Percentiles rank a stretch among this genome's conserved stretches.
These are phyloP conservation scores for Eucalyptus grandis DNA, from an alignment of 345 rosid species.

Conservation along the genomic window DNA sequence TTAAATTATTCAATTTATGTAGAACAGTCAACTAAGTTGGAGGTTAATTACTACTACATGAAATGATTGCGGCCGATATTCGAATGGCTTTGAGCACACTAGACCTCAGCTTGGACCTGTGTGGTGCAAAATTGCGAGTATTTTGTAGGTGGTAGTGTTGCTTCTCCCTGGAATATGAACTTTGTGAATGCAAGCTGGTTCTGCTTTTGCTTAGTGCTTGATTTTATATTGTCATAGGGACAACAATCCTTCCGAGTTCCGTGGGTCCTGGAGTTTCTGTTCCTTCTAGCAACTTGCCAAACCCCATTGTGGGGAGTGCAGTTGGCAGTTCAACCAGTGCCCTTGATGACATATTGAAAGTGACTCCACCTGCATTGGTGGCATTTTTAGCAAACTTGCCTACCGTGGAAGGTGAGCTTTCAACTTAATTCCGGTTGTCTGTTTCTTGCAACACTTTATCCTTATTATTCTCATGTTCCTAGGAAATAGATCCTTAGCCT, in stretches of 20 bases:
- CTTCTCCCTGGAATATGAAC: neutral
- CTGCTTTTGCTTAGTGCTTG: neutral
- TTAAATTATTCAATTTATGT: neutral
- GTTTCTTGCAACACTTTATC: neutral
- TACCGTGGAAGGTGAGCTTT: constrained; percentile 45
- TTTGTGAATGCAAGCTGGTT: neutral
- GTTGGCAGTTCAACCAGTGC: constrained; percentile 28
- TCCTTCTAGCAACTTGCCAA: constrained; percentile 24
- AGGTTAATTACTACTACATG: neutral
- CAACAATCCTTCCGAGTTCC: constrained; percentile 11
- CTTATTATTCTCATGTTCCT: neutral
- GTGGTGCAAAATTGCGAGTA: neutral
- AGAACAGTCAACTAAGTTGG: neutral
- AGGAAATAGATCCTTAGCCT: neutral
- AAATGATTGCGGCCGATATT: neutral
- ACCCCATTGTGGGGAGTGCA: constrained; percentile 13
- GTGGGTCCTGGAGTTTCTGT: constrained; percentile 22
- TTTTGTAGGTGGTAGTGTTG: neutral
- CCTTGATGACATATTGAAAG: constrained; percentile 62
- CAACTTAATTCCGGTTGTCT: neutral
- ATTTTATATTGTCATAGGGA: constrained; percentile 12
- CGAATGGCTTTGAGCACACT: neutral
- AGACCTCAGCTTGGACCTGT: neutral
- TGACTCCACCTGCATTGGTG: constrained; percentile 63
- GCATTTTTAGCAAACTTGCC: constrained; percentile 79